These are phyloP conservation scores for Lithocarpus polystachyus DNA, from an alignment of 306 rosid genomes.

Conservation along the genomic window DNA sequence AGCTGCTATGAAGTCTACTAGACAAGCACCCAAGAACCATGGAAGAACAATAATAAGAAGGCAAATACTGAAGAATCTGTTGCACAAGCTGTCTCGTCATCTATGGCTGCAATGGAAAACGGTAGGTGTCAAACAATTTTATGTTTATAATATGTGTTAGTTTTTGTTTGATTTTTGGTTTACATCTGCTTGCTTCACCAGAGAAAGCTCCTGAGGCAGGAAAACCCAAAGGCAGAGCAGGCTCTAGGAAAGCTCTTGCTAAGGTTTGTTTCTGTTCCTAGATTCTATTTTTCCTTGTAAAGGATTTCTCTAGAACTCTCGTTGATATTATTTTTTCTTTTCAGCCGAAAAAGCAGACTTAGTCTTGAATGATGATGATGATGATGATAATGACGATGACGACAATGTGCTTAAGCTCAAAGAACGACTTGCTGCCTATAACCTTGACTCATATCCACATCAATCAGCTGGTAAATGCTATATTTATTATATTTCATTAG, in stretches of 20 bases:
- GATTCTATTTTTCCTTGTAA: not conserved
- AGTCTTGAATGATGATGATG: too few relatives aligned
- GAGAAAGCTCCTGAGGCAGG: constrained; percentile 49
- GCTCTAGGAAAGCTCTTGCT: constrained; percentile 48
- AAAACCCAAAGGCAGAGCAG: constrained; percentile 60
- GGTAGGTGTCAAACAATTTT: constrained; percentile 40
- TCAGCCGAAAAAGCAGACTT: constrained; percentile 35
- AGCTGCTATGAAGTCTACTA: constrained; percentile 26
- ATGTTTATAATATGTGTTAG: not conserved
- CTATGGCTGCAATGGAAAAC: constrained; percentile 52
- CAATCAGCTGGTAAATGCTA: constrained; percentile 45
- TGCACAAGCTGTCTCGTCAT: constrained; percentile 28
- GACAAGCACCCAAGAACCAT: constrained; percentile 55
- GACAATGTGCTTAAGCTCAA: constrained; percentile 67
- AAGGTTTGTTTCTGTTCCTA: constrained; percentile 35
- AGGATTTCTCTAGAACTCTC: not conserved
- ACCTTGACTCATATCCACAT: constrained; percentile 66
- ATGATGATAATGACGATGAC: constrained; percentile 32
- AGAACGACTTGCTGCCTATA: constrained; percentile 93
- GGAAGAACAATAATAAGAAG: constrained; percentile 60
- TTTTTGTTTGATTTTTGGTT: not conserved
- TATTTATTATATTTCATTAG: not conserved
- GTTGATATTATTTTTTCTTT: not conserved
- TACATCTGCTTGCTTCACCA: constrained; percentile 18
- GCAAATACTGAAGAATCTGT: constrained; percentile 45